Conservation (phyloP, 306 rosid species). For the Glycyrrhiza uralensis region DNA sequence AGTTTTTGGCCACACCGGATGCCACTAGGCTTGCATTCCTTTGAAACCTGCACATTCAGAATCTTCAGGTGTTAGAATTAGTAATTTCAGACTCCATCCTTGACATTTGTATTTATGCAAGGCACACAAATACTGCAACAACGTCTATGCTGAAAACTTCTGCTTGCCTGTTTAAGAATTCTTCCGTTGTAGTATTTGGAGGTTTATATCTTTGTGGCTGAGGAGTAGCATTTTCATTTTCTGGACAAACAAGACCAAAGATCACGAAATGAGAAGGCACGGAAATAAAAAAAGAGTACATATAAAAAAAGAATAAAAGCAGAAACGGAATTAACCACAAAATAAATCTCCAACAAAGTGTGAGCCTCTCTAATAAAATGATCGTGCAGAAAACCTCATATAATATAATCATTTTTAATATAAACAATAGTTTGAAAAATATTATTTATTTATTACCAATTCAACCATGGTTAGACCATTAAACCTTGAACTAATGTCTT, state of each 20-base stretch:
- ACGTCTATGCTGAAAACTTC: not conserved
- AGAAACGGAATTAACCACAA: not conserved
- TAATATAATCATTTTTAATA: not conserved
- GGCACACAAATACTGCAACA: not conserved
- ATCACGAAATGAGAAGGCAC: not conserved
- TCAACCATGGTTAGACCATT: no score
- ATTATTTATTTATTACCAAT: no score
- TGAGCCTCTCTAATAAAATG: not conserved
- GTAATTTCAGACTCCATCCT: not conserved
- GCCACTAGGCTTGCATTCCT: conserved; percentile 83
- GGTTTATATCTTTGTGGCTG: conserved; percentile 57
- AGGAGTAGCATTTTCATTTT: conserved; percentile 39
- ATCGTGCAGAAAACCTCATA: not conserved
- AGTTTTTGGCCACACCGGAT: conserved; percentile 68
- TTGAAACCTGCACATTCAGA: conserved; percentile 54
- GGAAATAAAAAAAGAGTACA: not conserved
- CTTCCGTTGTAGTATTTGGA: conserved; percentile 48
- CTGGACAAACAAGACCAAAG: conserved; percentile 32
- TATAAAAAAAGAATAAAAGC: not conserved
- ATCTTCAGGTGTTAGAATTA: conserved; percentile 10
- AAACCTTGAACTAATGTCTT: no score
- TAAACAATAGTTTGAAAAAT: not conserved
- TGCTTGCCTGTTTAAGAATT: conserved; percentile 74
- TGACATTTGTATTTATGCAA: not conserved
- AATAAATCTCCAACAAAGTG: conserved; percentile 4